These are phyloP conservation scores for Blastocystis sp. DNA, from an alignment of 352 stramenopile genomes.

Conservation along the genomic window DNA sequence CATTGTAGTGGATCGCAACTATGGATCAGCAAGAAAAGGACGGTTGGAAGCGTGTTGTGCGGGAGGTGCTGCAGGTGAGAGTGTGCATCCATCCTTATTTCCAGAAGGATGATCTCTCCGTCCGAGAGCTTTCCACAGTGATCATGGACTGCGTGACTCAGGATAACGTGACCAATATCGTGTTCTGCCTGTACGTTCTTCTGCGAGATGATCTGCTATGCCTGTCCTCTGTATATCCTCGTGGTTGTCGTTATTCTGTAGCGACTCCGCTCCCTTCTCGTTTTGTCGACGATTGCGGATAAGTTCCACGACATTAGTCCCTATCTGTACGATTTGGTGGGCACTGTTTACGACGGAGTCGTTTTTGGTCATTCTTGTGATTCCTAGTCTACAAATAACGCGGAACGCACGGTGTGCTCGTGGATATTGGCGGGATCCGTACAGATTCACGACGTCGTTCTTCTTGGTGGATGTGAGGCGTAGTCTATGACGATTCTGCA, in stretches of 20 bases:
- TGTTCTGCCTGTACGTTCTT: constrained; percentile 22
- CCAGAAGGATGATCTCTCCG: background rate
- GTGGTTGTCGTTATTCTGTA: background rate
- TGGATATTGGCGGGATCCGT: constrained; percentile 19
- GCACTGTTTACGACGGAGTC: constrained; percentile 14
- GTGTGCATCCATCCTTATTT: background rate
- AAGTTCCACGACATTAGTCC: background rate
- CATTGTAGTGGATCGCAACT: too few relatives aligned
- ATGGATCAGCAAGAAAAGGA: background rate
- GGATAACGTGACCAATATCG: background rate
- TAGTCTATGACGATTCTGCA: background rate
- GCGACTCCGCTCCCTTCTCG: constrained; percentile 8
- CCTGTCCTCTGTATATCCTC: background rate
- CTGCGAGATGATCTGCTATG: constrained; percentile 53
- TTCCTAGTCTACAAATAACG: constrained; percentile 8
- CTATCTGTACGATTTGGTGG: constrained; percentile 34
- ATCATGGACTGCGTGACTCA: background rate
- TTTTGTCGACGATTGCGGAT: background rate
- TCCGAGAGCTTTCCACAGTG: background rate
- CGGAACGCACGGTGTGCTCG: constrained; percentile 10
- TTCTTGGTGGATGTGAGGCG: background rate
- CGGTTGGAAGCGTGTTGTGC: background rate
- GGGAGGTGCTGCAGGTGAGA: background rate
- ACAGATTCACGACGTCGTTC: background rate
- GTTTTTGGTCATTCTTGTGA: background rate